Evolutionary conservation across 768 basidiomycete genomes (phyloP).

Genomic region (Russula ochroleuca): DNA sequence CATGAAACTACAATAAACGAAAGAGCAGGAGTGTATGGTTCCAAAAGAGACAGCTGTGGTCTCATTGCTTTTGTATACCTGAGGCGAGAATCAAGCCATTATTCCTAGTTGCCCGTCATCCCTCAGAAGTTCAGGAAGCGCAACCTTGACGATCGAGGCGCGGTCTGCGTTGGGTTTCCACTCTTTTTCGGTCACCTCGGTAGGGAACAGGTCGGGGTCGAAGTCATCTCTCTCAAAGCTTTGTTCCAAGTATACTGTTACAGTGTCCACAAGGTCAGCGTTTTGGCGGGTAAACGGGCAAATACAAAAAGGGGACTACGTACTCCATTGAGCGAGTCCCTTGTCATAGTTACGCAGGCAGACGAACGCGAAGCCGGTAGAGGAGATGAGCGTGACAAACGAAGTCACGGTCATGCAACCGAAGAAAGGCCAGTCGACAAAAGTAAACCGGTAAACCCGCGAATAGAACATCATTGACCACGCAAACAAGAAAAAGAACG

Average conservation of each 20-base stretch:
- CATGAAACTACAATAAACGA: too few relatives aligned
- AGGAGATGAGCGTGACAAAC: conserved; percentile 37
- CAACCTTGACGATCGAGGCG: conserved; percentile 17
- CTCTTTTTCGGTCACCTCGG: conserved; percentile 12
- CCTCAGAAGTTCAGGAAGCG: conserved; percentile 11
- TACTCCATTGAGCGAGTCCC: conserved; percentile 54
- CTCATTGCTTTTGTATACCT: neutral
- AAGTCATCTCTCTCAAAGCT: conserved; percentile 6
- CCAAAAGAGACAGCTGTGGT: too few relatives aligned
- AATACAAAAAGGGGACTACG: conserved; percentile 28
- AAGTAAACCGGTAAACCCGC: conserved; percentile 33
- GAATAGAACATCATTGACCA: conserved; percentile 33
- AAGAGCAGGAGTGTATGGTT: too few relatives aligned
- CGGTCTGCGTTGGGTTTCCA: conserved; percentile 22
- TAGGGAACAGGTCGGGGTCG: conserved; percentile 20
- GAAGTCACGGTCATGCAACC: conserved; percentile 44
- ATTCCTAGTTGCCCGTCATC: neutral
- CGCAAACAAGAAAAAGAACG: conserved; percentile 35
- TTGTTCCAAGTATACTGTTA: conserved; percentile 21
- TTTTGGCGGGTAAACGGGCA: neutral
- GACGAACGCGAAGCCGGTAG: conserved; percentile 43
- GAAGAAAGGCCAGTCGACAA: conserved; percentile 47
- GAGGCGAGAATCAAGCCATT: neutral
- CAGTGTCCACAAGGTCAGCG: neutral
- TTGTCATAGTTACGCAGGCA: conserved; percentile 52